These are phyloP conservation scores for Hibiscus mutabilis DNA, from an alignment of 345 rosid species.

Conservation along the genomic window DNA sequence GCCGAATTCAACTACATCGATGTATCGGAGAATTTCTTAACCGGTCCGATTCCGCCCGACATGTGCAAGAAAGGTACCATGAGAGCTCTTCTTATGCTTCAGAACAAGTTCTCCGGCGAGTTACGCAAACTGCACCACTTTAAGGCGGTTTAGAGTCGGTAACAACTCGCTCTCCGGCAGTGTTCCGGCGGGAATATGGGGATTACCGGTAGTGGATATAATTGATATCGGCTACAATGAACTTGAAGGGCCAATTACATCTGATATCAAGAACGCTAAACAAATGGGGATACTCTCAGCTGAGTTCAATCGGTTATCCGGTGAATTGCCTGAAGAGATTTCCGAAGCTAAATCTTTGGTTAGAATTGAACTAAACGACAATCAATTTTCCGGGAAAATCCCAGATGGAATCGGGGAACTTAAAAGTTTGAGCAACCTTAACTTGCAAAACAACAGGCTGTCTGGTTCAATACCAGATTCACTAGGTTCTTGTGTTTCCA, in stretches of 20 bases:
- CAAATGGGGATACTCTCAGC: conserved; percentile 37
- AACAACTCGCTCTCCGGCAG: conserved; percentile 56
- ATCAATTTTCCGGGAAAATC: conserved; percentile 54
- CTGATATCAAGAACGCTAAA: conserved; percentile 52
- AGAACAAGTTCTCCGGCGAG: conserved; percentile 58
- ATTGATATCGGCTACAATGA: conserved; percentile 56
- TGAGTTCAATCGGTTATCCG: conserved; percentile 54
- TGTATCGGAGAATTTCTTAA: conserved; percentile 65
- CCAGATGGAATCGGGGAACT: conserved; percentile 51
- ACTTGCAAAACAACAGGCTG: conserved; percentile 55
- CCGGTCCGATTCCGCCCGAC: conserved; percentile 73
- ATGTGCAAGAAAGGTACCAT: conserved; percentile 83
- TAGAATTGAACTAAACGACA: conserved; percentile 44
- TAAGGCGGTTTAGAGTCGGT: conserved; percentile 65
- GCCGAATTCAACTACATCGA: conserved; percentile 68
- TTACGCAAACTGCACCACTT: conserved; percentile 52
- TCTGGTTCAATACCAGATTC: conserved; percentile 57
- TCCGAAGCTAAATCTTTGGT: conserved; percentile 37
- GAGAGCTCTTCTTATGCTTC: conserved; percentile 56
- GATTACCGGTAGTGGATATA: conserved; percentile 56
- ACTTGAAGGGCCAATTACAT: conserved; percentile 51
- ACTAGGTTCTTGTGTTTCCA: conserved; percentile 50
- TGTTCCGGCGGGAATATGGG: conserved; percentile 79
- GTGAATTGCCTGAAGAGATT: conserved; percentile 66
- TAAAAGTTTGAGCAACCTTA: conserved; percentile 41